Percentiles rank a stretch among this genome's conserved stretches.
Evolutionary conservation across 345 rosid genomes (phyloP).

Genomic region (Angophora floribunda): DNA sequence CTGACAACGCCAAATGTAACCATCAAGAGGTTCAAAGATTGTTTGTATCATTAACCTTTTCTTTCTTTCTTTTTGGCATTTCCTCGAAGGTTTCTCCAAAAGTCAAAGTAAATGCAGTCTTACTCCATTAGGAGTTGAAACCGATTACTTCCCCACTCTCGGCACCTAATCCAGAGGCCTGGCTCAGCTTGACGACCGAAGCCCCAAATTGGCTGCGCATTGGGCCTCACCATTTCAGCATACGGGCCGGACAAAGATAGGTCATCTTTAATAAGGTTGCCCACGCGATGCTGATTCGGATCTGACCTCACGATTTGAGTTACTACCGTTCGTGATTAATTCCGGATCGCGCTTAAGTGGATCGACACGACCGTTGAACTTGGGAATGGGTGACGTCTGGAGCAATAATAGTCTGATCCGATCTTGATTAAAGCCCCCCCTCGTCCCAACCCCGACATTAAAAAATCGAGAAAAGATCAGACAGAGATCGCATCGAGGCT

Average conservation of each 20-base stretch:
- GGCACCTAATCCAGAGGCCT: background rate
- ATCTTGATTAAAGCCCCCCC: background rate
- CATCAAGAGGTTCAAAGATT: background rate
- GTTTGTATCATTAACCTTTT: fast-evolving
- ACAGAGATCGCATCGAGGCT: background rate
- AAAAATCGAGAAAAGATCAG: background rate
- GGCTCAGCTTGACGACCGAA: background rate
- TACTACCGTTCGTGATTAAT: background rate
- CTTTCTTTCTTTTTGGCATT: background rate
- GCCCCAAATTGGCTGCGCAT: background rate
- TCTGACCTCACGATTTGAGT: background rate
- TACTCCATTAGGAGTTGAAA: background rate
- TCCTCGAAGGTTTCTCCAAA: background rate
- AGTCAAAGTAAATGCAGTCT: fast-evolving
- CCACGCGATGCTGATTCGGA: background rate
- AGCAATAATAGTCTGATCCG: background rate
- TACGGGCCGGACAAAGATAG: background rate
- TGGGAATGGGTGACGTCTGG: background rate
- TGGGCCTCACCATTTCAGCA: background rate
- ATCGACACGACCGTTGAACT: background rate
- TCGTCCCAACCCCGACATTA: background rate
- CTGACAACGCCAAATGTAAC: background rate
- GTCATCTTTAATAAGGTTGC: background rate
- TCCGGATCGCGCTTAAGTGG: background rate
- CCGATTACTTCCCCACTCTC: background rate